Conservation (phyloP, 331 rosid genomes). For the Rhamnella rubrinervis region DNA sequence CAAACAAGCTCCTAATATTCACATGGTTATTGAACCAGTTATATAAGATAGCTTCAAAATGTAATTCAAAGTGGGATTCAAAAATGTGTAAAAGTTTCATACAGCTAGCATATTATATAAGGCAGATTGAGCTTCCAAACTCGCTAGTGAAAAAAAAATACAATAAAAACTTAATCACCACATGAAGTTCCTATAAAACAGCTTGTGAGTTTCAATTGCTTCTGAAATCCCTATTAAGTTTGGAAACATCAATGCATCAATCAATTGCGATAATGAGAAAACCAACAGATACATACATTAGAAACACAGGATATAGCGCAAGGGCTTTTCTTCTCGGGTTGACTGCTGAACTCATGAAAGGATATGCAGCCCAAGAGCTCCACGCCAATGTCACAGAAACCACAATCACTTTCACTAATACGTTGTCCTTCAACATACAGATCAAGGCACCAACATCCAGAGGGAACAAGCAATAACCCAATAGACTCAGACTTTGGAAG, state of each 20-base stretch:
- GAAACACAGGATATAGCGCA: conserved; percentile 96
- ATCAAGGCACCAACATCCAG: conserved; percentile 85
- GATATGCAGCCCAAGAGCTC: conserved; percentile 99
- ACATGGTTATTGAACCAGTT: too few species aligned
- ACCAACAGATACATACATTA: conserved; percentile 98
- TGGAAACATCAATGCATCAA: conserved; percentile 37
- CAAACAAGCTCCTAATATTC: too few species aligned
- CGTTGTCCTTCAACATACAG: conserved; percentile 88
- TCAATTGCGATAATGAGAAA: conserved; percentile 97
- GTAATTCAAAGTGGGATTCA: neutral
- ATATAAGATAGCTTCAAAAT: neutral
- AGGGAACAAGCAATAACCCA: conserved; percentile 96
- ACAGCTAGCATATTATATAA: conserved; percentile 20
- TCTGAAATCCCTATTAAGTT: conserved; percentile 19
- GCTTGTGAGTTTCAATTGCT: conserved; percentile 20
- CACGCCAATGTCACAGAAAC: conserved; percentile 84
- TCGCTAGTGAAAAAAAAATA: conserved; percentile 1
- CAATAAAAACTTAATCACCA: conserved; percentile 11
- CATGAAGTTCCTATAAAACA: conserved; percentile 50
- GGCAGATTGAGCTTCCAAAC: conserved; percentile 17
- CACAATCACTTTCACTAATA: conserved; percentile 67
- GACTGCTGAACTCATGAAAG: conserved; percentile 98
- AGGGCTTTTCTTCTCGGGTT: conserved; percentile 99
- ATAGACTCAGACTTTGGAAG: conserved; percentile 95
- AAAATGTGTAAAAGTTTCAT: conserved; percentile 16